Conservation (phyloP, 2,329 filamentous ascomycete species). For the Sarocladium kiliense region DNA sequence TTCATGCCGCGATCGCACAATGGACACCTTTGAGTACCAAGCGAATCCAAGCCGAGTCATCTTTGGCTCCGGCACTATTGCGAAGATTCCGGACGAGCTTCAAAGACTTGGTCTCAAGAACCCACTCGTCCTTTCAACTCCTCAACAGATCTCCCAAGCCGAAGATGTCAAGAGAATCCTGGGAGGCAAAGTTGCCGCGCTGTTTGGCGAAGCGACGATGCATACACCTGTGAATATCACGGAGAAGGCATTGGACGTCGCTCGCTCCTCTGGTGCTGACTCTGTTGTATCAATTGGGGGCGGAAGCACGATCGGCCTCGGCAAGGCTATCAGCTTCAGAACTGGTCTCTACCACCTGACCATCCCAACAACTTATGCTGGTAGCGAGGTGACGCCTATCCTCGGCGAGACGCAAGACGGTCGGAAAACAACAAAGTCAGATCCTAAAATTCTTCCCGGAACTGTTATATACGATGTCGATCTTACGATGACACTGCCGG, state of each 20-base stretch:
- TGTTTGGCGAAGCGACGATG: conserved; percentile 53
- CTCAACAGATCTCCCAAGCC: conserved; percentile 19
- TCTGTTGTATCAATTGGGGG: conserved; percentile 55
- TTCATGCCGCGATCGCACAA: too few species aligned
- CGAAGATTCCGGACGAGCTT: conserved; percentile 39
- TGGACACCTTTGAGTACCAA: conserved; percentile 53
- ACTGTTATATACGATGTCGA: conserved; percentile 62
- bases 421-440: conserved; percentile 50
- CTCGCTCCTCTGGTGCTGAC: conserved; percentile 41
- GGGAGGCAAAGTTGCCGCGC: conserved; percentile 11
- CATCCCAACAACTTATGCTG: conserved; percentile 57
- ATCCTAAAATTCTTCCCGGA: conserved; percentile 54
- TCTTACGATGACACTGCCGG: conserved; percentile 54
- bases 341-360: conserved; percentile 48
- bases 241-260: conserved; percentile 45
- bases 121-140: conserved; percentile 53
- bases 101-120: conserved; percentile 39
- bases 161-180: conserved; percentile 14
- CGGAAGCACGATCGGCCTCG: conserved; percentile 55
- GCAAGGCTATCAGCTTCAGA: conserved; percentile 49
- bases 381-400: conserved; percentile 61
- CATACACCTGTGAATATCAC: conserved; percentile 56
- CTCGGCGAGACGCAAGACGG: conserved; percentile 57
- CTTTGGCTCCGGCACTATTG: conserved; percentile 50
- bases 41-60: conserved; percentile 45